Base-by-base conservation (phyloP, 768 basidiomycete species). In the Ephemerocybe angulata region DNA sequence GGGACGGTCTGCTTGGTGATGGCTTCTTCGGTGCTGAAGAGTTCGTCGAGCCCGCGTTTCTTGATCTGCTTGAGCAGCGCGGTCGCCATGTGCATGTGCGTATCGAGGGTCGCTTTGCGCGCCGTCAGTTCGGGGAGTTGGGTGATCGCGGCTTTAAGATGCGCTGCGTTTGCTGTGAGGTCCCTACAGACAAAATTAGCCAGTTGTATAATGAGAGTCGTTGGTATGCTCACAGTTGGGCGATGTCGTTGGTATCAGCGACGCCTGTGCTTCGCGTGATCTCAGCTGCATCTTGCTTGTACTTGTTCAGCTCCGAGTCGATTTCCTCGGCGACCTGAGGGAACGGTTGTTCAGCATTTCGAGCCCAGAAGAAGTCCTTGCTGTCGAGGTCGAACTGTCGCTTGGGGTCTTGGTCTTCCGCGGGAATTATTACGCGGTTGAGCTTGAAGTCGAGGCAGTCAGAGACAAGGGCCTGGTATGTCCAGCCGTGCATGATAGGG, bases 11-110 rank as follows among this genome's bases (percentile, higher is more conserved):
- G 56, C 67, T 93, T 93, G 25, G 80, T 79, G 59, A 90, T 89
- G 4, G 86, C 84, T 70, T 99, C 97, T 75, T 99, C 97, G 27
- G 87, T 86, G 64, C 94, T 94, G 74, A 97, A 98, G n/a, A 99
- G 78, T 64, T 96, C 96, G 69, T 99, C 97, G 29, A 99, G 78
- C 3, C 91, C 93, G 31, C 97, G 84, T 55, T 86, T 86, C 74
- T 98, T 98, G 75, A 99, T 97, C 33, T 97, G 87, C 67, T 96
- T 93, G 27, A 99, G 75, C 10, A 99, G 73, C 17, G 95, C 89
- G 12, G 95, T 97, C 33, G 96, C 96, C 53, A 99, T 96, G 71
- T 98, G 98, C 95, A 99, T 98, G 67, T 99, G 97, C 3, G 95
- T 93, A 68, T 99, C 97, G 24, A 99, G 81, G 1, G 91, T 95